phyloP scores from a whole-genome alignment of 176 grass and related monocot species.

The Thalia dealbata region DNA sequence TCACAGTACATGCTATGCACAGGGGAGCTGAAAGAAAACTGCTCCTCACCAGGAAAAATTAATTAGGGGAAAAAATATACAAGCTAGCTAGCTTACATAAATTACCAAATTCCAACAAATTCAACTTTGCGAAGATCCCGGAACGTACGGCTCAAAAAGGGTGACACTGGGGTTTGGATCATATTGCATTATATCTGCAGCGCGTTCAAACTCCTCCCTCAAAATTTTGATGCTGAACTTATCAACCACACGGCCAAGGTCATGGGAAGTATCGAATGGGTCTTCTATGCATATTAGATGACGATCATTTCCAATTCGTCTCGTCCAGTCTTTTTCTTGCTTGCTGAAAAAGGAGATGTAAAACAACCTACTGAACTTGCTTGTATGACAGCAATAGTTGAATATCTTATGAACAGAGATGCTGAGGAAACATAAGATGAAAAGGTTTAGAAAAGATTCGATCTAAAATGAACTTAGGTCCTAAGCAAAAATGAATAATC shows the following conservation, averaged over 20 bases:
- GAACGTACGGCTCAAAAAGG: constrained; percentile 63
- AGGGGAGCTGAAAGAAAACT: not conserved
- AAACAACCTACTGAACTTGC: constrained; percentile 8
- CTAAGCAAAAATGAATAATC: not conserved
- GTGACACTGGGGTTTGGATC: constrained; percentile 47
- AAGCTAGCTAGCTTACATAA: not conserved
- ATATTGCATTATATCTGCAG: constrained; percentile 72
- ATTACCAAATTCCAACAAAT: not conserved
- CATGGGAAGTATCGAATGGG: constrained; percentile 78
- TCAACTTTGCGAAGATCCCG: not conserved
- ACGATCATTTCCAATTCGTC: constrained; percentile 78
- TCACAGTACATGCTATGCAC: constrained; percentile 1
- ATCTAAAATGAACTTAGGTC: not conserved
- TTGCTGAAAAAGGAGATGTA: constrained; percentile 41
- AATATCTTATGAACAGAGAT: not conserved
- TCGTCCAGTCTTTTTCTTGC: constrained; percentile 79
- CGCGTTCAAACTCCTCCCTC: constrained; percentile 86
- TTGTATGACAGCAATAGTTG: not conserved
- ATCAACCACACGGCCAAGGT: constrained; percentile 87
- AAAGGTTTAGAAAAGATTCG: not conserved
- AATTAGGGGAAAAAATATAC: not conserved
- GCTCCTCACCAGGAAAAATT: not conserved
- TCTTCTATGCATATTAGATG: constrained; percentile 99
- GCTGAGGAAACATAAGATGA: not conserved
- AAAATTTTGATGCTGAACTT: constrained; percentile 73